These are phyloP conservation scores for Tephrocybe sp. DNA, from an alignment of 768 basidiomycete genomes.

Conservation along the genomic window DNA sequence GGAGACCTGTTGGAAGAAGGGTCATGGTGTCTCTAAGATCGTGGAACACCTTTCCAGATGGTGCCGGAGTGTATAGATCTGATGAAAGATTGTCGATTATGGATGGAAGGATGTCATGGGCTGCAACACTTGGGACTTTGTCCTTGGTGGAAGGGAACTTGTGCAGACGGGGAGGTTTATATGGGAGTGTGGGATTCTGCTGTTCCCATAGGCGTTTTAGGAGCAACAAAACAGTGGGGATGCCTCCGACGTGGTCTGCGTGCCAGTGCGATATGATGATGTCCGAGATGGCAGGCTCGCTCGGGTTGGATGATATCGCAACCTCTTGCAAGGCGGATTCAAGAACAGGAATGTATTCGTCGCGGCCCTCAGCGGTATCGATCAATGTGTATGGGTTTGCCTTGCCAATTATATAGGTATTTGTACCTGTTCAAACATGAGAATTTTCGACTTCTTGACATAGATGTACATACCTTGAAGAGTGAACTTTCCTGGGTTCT, in stretches of 20 bases:
- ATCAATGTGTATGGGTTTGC: constrained; percentile 73
- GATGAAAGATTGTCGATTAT: constrained; percentile 38
- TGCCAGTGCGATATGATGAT: constrained; percentile 94
- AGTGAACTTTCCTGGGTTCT: constrained; percentile 90
- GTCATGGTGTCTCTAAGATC: constrained; percentile 56
- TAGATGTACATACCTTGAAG: constrained; percentile 59
- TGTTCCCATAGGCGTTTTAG: constrained; percentile 62
- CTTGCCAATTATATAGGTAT: constrained; percentile 81
- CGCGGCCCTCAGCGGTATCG: constrained; percentile 78
- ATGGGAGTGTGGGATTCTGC: constrained; percentile 43
- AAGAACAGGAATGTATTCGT: constrained; percentile 66
- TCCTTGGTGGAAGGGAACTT: constrained; percentile 52
- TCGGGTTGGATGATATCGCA: constrained; percentile 29
- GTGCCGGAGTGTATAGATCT: constrained; percentile 44
- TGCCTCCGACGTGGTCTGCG: constrained; percentile 78
- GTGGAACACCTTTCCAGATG: constrained; percentile 48
- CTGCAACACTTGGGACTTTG: constrained; percentile 17
- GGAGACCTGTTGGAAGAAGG: constrained; percentile 46
- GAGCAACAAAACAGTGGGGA: constrained; percentile 65
- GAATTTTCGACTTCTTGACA: not conserved
- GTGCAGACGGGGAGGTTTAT: constrained; percentile 69
- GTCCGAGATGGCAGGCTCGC: constrained; percentile 69
- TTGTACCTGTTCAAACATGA: constrained; percentile 59
- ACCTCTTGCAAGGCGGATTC: constrained; percentile 52
- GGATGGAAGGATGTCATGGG: constrained; percentile 36